These are phyloP conservation scores for Yarrowia alimentaria DNA, from an alignment of 805 yeast species.

Conservation along the genomic window DNA sequence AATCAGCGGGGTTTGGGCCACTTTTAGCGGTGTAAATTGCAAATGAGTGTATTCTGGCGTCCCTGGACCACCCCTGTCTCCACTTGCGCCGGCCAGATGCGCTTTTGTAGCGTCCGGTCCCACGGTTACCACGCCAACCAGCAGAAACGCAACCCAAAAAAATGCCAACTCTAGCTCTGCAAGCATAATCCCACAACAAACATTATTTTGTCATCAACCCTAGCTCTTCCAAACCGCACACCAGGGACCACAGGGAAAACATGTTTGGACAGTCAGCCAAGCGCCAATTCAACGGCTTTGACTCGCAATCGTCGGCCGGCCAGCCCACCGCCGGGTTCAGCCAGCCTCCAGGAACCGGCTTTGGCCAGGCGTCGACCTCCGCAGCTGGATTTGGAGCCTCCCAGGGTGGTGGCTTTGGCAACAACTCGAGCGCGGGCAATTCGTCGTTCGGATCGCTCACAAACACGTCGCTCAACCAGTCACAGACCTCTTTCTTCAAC, in stretches of 20 bases:
- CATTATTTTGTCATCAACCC: too few species aligned
- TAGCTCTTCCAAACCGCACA: too few species aligned
- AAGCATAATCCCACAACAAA: slow-evolving; percentile 14
- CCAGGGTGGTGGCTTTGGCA: background rate
- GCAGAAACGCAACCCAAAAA: background rate
- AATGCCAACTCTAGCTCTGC: slow-evolving; percentile 3
- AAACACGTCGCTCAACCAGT: slow-evolving; percentile 13
- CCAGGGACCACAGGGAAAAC: background rate
- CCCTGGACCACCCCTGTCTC: too few species aligned
- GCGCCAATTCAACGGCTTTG: slow-evolving; percentile 18
- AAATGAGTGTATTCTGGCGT: too few species aligned
- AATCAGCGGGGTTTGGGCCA: too few species aligned
- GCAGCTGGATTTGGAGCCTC: slow-evolving; percentile 2
- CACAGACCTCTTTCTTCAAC: slow-evolving; percentile 11
- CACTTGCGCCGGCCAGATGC: too few species aligned
- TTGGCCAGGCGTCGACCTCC: background rate
- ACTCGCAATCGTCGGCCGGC: slow-evolving; percentile 17
- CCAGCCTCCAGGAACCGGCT: too few species aligned
- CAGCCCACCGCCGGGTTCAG: background rate
- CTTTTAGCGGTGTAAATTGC: too few species aligned
- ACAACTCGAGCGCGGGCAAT: background rate
- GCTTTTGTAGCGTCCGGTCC: too few species aligned
- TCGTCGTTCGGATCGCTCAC: slow-evolving; percentile 18
- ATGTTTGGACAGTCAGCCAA: slow-evolving; percentile 24
- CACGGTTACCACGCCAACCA: too few species aligned